phyloP scores from a whole-genome alignment of 2,329 filamentous ascomycete genomes.

The Ceratocystiopsis sp. region DNA sequence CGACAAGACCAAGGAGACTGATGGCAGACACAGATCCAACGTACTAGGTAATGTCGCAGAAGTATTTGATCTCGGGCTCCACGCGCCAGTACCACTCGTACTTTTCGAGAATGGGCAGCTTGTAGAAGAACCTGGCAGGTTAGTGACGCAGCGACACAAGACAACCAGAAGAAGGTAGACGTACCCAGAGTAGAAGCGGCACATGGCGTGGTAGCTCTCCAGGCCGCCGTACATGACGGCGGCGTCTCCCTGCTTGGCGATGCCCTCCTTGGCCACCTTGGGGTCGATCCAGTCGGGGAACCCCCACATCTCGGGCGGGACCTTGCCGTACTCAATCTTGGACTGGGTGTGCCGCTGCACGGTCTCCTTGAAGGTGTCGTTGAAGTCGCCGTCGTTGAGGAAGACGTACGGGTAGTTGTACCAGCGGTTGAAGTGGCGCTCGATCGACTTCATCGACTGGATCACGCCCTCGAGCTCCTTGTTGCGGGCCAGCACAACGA shows the following conservation, averaged over 20 bases:
- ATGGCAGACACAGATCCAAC: constrained; percentile 14
- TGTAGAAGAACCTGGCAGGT: constrained; percentile 67
- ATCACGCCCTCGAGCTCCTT: constrained; percentile 93
- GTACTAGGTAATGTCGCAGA: constrained; percentile 98
- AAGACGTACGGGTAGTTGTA: constrained; percentile 98
- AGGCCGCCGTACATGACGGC: constrained; percentile 99
- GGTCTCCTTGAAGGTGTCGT: constrained; percentile 78
- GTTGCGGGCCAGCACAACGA: constrained; percentile 89
- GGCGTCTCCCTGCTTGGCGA: constrained; percentile 87
- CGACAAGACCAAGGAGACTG: constrained; percentile 7
- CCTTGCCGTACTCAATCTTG: constrained; percentile 82
- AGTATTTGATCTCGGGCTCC: constrained; percentile 99
- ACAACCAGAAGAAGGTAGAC: too few relatives aligned
- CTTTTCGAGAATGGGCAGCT: constrained; percentile 83
- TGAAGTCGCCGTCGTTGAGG: constrained; percentile 93
- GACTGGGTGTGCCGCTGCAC: constrained; percentile 81
- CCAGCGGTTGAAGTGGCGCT: constrained; percentile 98
- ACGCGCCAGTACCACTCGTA: constrained; percentile 99
- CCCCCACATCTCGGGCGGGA: constrained; percentile 82
- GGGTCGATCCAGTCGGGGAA: constrained; percentile 93
- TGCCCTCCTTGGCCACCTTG: constrained; percentile 87
- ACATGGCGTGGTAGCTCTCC: constrained; percentile 99
- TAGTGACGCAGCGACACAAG: background rate
- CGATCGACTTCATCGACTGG: constrained; percentile 93
- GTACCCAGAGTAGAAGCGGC: constrained; percentile 93